These are phyloP conservation scores for Chenopodium berlandieri DNA, from an alignment of 148 eudicot species.

Conservation along the genomic window DNA sequence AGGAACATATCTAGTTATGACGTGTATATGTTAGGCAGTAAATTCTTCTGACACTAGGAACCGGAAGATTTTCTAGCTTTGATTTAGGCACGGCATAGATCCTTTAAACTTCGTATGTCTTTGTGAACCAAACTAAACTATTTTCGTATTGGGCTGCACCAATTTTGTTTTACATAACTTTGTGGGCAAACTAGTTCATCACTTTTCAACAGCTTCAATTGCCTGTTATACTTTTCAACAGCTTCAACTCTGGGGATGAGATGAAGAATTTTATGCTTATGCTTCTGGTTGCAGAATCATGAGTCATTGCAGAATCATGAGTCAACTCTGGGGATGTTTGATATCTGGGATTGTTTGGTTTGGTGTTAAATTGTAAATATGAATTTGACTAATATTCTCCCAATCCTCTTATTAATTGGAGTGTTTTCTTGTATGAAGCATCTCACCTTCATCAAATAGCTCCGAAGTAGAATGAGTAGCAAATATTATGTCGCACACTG, in stretches of 20 bases:
- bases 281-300: not conserved
- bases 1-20: not conserved
- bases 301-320: not conserved
- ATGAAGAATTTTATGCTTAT: not conserved
- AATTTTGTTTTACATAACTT: not conserved
- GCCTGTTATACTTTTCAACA: not conserved
- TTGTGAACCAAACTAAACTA: not conserved
- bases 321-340: too few relatives aligned
- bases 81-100: not conserved
- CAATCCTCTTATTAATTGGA: not conserved
- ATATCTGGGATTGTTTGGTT: not conserved
- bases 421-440: not conserved
- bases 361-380: not conserved
- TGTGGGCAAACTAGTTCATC: not conserved
- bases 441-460: constrained; percentile 9
- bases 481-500: constrained; percentile 17
- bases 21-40: not conserved
- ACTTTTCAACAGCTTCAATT: not conserved
- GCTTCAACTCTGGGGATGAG: not conserved
- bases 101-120: not conserved
- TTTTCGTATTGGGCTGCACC: too few relatives aligned
- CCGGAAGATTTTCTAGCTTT: not conserved
- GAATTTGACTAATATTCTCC: not conserved
- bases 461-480: constrained; percentile 16
- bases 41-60: too few relatives aligned